Evolutionary conservation across 2,329 filamentous ascomycete genomes (phyloP).

Genomic region (Aureobasidium sp.): DNA sequence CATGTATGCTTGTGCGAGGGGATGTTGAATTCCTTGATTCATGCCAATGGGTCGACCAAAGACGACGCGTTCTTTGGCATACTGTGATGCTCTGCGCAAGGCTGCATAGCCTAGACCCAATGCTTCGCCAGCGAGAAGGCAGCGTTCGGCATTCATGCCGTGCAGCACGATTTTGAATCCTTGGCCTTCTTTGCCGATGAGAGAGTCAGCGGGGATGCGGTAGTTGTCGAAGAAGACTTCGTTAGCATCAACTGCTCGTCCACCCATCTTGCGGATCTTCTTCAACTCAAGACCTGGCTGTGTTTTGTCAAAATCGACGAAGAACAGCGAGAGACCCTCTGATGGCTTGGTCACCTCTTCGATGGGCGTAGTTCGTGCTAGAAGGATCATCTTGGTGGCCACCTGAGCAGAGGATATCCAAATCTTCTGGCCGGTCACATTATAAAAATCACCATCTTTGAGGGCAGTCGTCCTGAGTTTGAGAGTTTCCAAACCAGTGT

Average conservation of each 20-base stretch:
- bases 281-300: conserved; percentile 71
- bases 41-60: conserved; percentile 71
- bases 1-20: conserved; percentile 71
- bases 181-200: conserved; percentile 77
- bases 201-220: conserved; percentile 64
- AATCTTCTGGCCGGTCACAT: conserved; percentile 82
- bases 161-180: conserved; percentile 80
- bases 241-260: conserved; percentile 83
- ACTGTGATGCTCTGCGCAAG: conserved; percentile 59
- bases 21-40: conserved; percentile 73
- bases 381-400: conserved; percentile 83
- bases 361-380: conserved; percentile 77
- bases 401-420: conserved; percentile 89
- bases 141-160: conserved; percentile 84
- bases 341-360: conserved; percentile 74
- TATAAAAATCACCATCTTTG: conserved; percentile 67
- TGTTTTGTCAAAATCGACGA: conserved; percentile 74
- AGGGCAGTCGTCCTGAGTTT: conserved; percentile 72
- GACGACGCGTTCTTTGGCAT: conserved; percentile 72
- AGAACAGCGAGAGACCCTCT: conserved; percentile 84
- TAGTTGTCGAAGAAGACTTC: conserved; percentile 92
- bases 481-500: conserved; percentile 82
- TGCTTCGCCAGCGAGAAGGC: conserved; percentile 68
- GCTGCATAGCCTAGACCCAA: conserved; percentile 52
- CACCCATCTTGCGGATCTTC: conserved; percentile 87